Evolutionary conservation across 2,329 filamentous ascomycete genomes (phyloP).

Genomic region (Graphiopsis chlorocephala): DNA sequence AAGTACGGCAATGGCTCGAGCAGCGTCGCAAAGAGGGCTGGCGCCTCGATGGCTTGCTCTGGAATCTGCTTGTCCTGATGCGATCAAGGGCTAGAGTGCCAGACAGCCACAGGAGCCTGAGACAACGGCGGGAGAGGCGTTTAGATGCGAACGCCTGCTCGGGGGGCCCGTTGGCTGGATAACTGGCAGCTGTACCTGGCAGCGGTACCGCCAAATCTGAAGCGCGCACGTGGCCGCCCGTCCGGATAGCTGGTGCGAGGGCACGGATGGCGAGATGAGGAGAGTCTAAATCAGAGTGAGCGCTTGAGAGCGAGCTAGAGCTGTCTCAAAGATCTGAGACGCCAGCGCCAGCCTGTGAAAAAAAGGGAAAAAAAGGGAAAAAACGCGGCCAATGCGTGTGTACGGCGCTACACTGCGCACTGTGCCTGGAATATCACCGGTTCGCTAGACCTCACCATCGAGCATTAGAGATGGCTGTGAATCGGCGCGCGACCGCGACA

Average conservation of each 20-base stretch:
- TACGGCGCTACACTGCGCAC: not conserved
- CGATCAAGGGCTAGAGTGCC: not conserved
- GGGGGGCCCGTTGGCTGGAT: conserved; percentile 12
- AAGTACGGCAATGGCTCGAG: not conserved
- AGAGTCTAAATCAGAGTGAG: too few relatives aligned
- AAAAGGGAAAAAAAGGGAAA: not conserved
- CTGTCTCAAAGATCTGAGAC: conserved; percentile 15
- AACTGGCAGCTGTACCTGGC: not conserved
- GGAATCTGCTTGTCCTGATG: conserved; percentile 4
- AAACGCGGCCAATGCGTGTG: not conserved
- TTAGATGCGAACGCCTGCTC: conserved; percentile 11
- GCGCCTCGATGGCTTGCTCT: conserved; percentile 8
- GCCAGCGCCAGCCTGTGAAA: conserved; percentile 13
- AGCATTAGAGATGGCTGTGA: conserved; percentile 5
- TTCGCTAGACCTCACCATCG: not conserved
- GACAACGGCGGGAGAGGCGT: conserved; percentile 15
- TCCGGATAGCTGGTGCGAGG: not conserved
- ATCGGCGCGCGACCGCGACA: not conserved
- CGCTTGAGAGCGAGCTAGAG: not conserved
- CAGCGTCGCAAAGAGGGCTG: conserved; percentile 6
- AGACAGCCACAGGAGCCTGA: conserved; percentile 7
- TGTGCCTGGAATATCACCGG: not conserved
- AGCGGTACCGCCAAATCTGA: not conserved
- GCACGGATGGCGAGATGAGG: not conserved
- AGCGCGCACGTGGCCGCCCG: conserved; percentile 12